Evolutionary conservation across 2,329 filamentous ascomycete species (phyloP).

Genomic region (Fusarium scirpi): DNA sequence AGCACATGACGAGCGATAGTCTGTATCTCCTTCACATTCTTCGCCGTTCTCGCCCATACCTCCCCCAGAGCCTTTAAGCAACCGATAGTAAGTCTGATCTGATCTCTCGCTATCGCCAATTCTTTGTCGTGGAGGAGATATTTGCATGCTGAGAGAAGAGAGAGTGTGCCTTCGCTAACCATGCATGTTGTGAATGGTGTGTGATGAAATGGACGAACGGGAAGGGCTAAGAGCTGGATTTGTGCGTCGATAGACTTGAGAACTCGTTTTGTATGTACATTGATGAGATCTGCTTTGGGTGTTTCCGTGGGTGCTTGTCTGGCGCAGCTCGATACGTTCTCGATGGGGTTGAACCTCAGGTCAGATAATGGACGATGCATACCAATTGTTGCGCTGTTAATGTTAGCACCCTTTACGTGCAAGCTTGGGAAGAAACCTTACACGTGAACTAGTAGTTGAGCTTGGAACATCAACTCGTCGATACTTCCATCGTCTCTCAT

Average conservation of each 20-base stretch:
- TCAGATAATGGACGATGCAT: constrained; percentile 33
- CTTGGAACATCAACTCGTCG: constrained; percentile 39
- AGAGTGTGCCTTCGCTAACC: constrained; percentile 35
- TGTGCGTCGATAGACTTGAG: constrained; percentile 33
- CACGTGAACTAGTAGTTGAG: constrained; percentile 35
- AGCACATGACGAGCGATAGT: constrained; percentile 38
- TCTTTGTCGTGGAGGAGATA: constrained; percentile 19
- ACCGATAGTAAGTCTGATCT: constrained; percentile 33
- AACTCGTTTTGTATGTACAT: constrained; percentile 30
- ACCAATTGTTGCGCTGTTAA: constrained; percentile 26
- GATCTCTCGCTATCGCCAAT: constrained; percentile 26
- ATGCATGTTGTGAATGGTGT: constrained; percentile 36
- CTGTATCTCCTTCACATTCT: constrained; percentile 35
- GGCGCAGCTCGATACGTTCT: constrained; percentile 29
- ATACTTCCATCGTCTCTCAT: constrained; percentile 16
- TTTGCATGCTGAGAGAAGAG: constrained; percentile 26
- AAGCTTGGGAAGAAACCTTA: background rate
- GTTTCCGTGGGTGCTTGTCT: constrained; percentile 21
- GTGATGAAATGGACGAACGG: constrained; percentile 20
- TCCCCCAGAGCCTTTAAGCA: constrained; percentile 23
- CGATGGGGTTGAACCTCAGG: constrained; percentile 29
- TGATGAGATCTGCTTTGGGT: constrained; percentile 22
- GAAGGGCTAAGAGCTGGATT: constrained; percentile 23
- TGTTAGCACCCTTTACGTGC: background rate
- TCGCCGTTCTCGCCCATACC: constrained; percentile 32